Conservation (phyloP, 2,329 filamentous ascomycete species). For the Diaporthe australafricana region DNA sequence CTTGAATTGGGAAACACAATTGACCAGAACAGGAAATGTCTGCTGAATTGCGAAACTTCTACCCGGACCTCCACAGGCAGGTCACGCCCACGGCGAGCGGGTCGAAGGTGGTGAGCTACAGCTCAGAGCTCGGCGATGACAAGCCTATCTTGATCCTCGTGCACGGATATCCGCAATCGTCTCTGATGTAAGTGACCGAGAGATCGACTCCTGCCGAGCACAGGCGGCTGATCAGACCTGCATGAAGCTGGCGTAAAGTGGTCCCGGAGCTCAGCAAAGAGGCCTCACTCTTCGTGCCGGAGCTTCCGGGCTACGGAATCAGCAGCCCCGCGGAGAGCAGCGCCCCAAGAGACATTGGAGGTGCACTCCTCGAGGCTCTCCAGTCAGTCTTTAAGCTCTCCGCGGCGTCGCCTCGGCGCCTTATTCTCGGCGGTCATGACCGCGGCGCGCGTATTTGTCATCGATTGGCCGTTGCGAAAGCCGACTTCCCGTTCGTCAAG, state of each 20-base stretch:
- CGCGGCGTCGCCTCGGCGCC: constrained; percentile 40
- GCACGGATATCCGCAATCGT: constrained; percentile 59
- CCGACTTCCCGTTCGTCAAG: constrained; percentile 45
- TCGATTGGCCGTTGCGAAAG: constrained; percentile 57
- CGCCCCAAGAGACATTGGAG: constrained; percentile 54
- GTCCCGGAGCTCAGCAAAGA: constrained; percentile 51
- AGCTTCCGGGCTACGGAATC: constrained; percentile 59
- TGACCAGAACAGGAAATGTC: constrained; percentile 1
- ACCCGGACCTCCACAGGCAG: constrained; percentile 38
- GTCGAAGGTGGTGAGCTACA: constrained; percentile 41
- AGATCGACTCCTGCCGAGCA: neutral
- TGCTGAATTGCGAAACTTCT: constrained; percentile 39
- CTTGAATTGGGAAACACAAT: neutral
- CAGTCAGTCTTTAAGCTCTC: constrained; percentile 45
- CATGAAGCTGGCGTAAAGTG: constrained; percentile 44
- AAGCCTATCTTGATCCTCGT: constrained; percentile 53
- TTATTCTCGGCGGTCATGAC: constrained; percentile 62
- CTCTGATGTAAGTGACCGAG: constrained; percentile 38
- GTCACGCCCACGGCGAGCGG: constrained; percentile 40
- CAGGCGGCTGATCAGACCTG: neutral
- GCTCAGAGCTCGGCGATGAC: constrained; percentile 39
- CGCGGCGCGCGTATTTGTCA: constrained; percentile 62
- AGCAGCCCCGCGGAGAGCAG: constrained; percentile 47
- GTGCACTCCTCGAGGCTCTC: constrained; percentile 54
- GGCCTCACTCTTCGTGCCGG: constrained; percentile 58